Evolutionary conservation across 148 eudicot species (phyloP).

Genomic region (Camellia lanceoleosa): DNA sequence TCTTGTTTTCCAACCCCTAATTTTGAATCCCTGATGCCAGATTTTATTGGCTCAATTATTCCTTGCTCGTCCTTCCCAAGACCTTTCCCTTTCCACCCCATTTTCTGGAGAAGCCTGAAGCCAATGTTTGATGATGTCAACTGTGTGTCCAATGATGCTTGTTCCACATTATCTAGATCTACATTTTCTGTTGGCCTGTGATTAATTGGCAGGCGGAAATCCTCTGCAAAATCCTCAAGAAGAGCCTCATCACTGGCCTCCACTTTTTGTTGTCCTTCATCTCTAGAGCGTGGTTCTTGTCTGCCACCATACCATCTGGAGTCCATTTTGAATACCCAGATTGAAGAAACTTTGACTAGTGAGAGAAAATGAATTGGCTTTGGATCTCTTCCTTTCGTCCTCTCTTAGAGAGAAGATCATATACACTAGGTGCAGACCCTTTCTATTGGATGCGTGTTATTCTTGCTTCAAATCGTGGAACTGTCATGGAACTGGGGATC

Average conservation of each 20-base stretch:
- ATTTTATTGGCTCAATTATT: conserved; percentile 73
- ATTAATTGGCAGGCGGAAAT: conserved; percentile 73
- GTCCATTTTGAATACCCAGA: conserved; percentile 43
- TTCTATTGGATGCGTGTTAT: conserved; percentile 96
- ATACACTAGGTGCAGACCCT: conserved; percentile 52
- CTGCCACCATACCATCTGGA: conserved; percentile 42
- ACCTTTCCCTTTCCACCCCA: conserved; percentile 99
- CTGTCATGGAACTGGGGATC: conserved; percentile 91
- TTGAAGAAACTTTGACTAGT: background rate
- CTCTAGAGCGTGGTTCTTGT: conserved; percentile 43
- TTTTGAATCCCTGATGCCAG: no score
- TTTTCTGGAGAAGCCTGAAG: conserved; percentile 87
- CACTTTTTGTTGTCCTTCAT: conserved; percentile 31
- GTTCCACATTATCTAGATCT: conserved; percentile 82
- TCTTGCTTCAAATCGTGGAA: conserved; percentile 86
- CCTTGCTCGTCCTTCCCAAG: conserved; percentile 96
- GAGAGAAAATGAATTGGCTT: background rate
- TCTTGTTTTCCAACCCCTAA: no score
- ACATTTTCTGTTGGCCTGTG: conserved; percentile 84
- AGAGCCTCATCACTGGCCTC: conserved; percentile 44
- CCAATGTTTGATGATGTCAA: conserved; percentile 84
- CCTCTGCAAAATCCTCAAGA: conserved; percentile 62
- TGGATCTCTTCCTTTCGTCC: background rate
- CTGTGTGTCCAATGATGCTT: conserved; percentile 83
- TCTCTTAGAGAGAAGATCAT: background rate